Base-by-base conservation (phyloP, 2,329 filamentous ascomycete genomes). In the Sporothrix dimorphospora region DNA sequence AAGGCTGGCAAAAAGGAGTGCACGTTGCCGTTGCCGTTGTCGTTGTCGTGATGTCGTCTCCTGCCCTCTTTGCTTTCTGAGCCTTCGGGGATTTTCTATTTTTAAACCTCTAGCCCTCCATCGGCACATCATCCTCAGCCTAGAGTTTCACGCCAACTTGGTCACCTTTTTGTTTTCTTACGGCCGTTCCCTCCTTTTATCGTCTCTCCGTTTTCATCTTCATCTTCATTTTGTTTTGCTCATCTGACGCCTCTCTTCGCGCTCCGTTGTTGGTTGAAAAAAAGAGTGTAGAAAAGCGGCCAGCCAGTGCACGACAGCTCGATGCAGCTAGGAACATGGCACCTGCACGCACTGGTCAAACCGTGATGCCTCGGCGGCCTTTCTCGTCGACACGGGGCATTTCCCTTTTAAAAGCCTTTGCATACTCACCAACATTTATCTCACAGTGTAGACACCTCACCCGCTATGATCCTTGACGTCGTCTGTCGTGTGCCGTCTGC, bases 71-170 rank as follows among this genome's bases (percentile, higher is more conserved):
- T 40, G 55, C 34, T 61, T 45, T 40, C 38, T 27, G n/a, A 42
- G 21, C 38, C 38, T 27, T 65, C 11, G n/a, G 24, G 59, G 11
- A 38, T n/a, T 65, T 61, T 30, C 63, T 66, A 66, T 66, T 66
- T 66, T 66, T 66, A 66, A 66, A 12, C 40, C 14, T 27, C 24
- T n/a, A n/a, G 27, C n/a, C 38, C 9, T 65, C 42, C 6, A n/a
- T 42, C 42, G 40, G 40, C 61, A 66, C 42, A 49, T 66, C 61
- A 49, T 27, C 42, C 12, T 12, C 24, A 66, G 61, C 40, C 59
- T 66, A 66, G 61, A 49, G 61, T 66, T 66, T 66, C 61, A 66
- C 61, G 61, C 61, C 61, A 66, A 30, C 14, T 66, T 34, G 42
- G 63, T 34, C 19, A 47, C 42, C 65, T 30, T 24, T 65, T 27